phyloP scores from a whole-genome alignment of 768 basidiomycete species.

The Sarcomyxa edulis region DNA sequence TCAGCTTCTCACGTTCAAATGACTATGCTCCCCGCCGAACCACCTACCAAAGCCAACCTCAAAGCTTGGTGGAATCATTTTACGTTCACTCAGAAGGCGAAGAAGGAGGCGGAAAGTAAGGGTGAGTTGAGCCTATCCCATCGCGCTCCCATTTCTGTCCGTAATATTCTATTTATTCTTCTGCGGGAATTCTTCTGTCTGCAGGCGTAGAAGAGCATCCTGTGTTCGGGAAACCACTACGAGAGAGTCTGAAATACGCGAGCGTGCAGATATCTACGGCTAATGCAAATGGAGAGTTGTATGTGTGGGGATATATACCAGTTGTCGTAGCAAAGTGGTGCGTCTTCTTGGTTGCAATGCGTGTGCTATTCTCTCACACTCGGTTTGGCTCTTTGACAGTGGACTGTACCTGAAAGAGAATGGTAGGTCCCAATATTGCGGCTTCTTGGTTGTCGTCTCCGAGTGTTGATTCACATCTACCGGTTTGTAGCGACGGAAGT shows the following conservation, averaged over 20 bases:
- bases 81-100: conserved; percentile 55
- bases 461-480: not conserved
- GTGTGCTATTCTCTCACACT: conserved; percentile 4
- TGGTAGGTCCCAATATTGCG: conserved; percentile 38
- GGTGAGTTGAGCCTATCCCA: conserved; percentile 25
- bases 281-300: conserved; percentile 73
- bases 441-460: not conserved
- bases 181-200: conserved; percentile 1
- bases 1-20: conserved; percentile 4
- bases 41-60: conserved; percentile 52
- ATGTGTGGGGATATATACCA: conserved; percentile 92
- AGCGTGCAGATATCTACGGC: conserved; percentile 93
- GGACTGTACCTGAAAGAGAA: conserved; percentile 94
- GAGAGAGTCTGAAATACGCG: conserved; percentile 80
- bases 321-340: conserved; percentile 98
- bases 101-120: conserved; percentile 44
- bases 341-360: conserved; percentile 22
- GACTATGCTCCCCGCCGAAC: conserved; percentile 5
- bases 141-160: conserved; percentile 5
- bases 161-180: too few species aligned
- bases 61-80: conserved; percentile 85
- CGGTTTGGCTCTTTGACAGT: conserved; percentile 30
- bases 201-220: conserved; percentile 30
- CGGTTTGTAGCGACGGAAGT: conserved; percentile 71
- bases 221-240: conserved; percentile 84